Evolutionary conservation across 768 basidiomycete species (phyloP).

Genomic region (Leccinum fibrillosum): DNA sequence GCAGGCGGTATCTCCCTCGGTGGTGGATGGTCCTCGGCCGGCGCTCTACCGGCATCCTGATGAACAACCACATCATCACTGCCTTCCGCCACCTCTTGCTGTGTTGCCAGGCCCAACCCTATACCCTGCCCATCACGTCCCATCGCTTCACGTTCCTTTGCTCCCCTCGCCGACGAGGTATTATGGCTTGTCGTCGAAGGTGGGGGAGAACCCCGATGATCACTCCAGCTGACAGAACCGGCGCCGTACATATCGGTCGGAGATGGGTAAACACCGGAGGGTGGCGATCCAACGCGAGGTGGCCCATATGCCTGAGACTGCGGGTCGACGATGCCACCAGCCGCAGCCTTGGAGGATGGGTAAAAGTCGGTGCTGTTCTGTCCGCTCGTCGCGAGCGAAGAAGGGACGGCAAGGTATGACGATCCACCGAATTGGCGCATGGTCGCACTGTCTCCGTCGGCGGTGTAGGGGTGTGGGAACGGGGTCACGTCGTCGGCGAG

Average conservation of each 20-base stretch:
- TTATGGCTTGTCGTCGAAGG: conserved; percentile 20
- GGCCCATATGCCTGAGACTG: conserved; percentile 9
- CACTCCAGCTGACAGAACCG: conserved; percentile 19
- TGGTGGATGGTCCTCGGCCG: conserved; percentile 11
- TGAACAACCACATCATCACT: conserved; percentile 26
- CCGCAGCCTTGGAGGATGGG: neutral
- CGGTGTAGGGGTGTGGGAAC: conserved; percentile 8
- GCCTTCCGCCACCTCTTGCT: conserved; percentile 19
- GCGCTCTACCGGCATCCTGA: conserved; percentile 26
- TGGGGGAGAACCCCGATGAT: conserved; percentile 20
- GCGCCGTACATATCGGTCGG: conserved; percentile 11
- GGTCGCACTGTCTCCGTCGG: conserved; percentile 6
- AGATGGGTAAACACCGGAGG: conserved; percentile 3
- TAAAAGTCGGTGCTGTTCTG: conserved; percentile 11
- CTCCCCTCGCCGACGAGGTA: conserved; percentile 9
- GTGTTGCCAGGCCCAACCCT: conserved; percentile 21
- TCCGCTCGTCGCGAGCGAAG: neutral
- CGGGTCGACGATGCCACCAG: neutral
- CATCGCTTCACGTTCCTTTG: conserved; percentile 27
- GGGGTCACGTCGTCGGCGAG: conserved; percentile 30
- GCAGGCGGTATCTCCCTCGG: conserved; percentile 29
- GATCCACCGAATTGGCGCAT: conserved; percentile 26
- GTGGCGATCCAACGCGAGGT: neutral
- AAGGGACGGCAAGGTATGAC: conserved; percentile 2
- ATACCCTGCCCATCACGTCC: conserved; percentile 13